Base-by-base conservation (phyloP, 1,284 basidiomycete genomes). In the Fistulinella cinereoalba region DNA sequence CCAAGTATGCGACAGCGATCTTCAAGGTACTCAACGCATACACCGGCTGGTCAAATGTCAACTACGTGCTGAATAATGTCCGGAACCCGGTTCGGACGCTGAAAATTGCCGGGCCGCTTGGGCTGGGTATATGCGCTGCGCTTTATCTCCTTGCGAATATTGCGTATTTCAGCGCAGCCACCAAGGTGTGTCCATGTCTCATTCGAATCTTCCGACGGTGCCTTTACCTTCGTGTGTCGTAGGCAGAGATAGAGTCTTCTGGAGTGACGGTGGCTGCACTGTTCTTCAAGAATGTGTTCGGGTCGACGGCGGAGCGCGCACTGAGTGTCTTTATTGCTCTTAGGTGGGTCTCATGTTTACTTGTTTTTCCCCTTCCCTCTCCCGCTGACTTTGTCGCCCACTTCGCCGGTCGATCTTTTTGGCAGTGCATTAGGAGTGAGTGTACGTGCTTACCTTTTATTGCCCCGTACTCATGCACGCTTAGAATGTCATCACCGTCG, bases 21-120 rank as follows among this genome's bases (percentile, higher is more conserved):
- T 78, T 79, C 70, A 81, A 81, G 51, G 77, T 82, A 15, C 62
- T 83, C 19, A 71, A 71, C 49, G 65, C 78, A 2, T 85, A 83
- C 53, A 52, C 70, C 0, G 83, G 83, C 18, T 76, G 80, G 74
- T 71, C 70, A 0, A 73, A 74, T 33, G 67, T 73, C 38, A 77
- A 80, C 51, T 78, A 77, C 37, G 74, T 80, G 1, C 57, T 80
- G 42, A 78, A 79, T 51, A 79, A 83, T 12, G 76, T 83, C 29
- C 71, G 68, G 37, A 56, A 77, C 50, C 76, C 75, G 0, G 64
- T 78, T 1, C 67, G 73, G n/a, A 81, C 79, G 1, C 67, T 83
- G 39, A 75, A 75, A 54, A 73, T 78, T 13, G 76, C 79, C 0
- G 80, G 77, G 7, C 77, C 77, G 0, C 67, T 81, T 7, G 80